phyloP scores from a whole-genome alignment of 148 eudicot genomes.

The Selenicereus undatus region DNA sequence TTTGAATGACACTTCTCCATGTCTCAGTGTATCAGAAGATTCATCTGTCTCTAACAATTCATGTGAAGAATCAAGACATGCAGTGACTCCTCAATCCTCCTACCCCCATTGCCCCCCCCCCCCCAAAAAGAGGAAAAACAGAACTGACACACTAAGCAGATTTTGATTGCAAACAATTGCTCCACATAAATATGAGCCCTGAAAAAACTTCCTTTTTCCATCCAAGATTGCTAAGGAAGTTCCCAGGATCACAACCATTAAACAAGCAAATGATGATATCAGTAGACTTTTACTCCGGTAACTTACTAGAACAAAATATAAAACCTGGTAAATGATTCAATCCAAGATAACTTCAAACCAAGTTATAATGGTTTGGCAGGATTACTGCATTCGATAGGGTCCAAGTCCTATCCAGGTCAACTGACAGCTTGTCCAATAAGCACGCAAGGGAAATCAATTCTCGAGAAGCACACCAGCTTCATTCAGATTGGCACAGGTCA shows the following conservation, averaged over 20 bases:
- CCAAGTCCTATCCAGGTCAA: neutral
- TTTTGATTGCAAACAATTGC: neutral
- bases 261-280: neutral
- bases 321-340: neutral
- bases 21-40: neutral
- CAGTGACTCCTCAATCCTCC: neutral
- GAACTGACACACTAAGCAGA: neutral
- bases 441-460: neutral
- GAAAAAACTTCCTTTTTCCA: neutral
- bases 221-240: neutral
- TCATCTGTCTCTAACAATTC: constrained; percentile 3
- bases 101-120: too few relatives aligned
- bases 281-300: neutral
- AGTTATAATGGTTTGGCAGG: neutral
- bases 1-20: neutral
- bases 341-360: neutral
- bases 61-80: neutral
- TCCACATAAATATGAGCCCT: too few relatives aligned
- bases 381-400: neutral
- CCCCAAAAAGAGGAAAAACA: neutral
- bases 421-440: neutral
- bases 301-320: neutral
- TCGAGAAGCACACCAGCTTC: neutral
- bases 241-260: neutral
- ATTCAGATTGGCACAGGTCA: neutral